Base-by-base conservation (phyloP, 1,139 yeast genomes). In the Lodderomyces theae region DNA sequence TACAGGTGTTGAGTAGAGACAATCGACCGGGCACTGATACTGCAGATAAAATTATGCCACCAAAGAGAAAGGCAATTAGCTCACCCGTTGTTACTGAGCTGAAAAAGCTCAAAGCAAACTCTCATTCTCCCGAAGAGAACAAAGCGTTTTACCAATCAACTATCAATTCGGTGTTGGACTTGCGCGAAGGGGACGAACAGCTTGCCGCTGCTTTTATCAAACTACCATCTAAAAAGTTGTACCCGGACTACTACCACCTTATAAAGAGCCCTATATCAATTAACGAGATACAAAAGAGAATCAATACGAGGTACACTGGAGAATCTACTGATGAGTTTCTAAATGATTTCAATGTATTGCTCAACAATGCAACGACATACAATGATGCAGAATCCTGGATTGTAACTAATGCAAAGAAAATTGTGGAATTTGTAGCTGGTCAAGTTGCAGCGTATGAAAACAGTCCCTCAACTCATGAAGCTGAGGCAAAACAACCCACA, bases 171-270 rank as follows among this genome's bases (percentile, higher is more conserved):
- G 58, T 65, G 3, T 43, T 53, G 39, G 54, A 55, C 9, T 51
- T 72, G 39, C 57, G 58, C 31, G 71, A 65, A 41, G 68, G 61
- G 25, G 56, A 51, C 9, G 61, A 62, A 40, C 53, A 51, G 38
- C 54, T 79, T 25, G 72, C 74, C 15, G 70, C 70, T 13, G 79
- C 85, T 40, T 86, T 86, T 54, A 58, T 79, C 42, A 79, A 80
- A 51, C 66, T 87, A 32, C 96, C 96, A 2, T 73, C 84, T 28
- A 83, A 79, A 54, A 83, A 83, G 50, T 65, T 77, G 30, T 88
- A 86, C 50, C 95, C 97, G 0, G 94, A 86, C 54, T 92, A 90
- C 61, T 86, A 82, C 57, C 75, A 79, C 41, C 69, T 82, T 44
- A 79, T 86, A 26, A 60, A 62, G 19, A 57, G 66, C n/a, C 95